phyloP scores from a whole-genome alignment of 2,329 filamentous ascomycete species.

The Sordariomycetes sp. region DNA sequence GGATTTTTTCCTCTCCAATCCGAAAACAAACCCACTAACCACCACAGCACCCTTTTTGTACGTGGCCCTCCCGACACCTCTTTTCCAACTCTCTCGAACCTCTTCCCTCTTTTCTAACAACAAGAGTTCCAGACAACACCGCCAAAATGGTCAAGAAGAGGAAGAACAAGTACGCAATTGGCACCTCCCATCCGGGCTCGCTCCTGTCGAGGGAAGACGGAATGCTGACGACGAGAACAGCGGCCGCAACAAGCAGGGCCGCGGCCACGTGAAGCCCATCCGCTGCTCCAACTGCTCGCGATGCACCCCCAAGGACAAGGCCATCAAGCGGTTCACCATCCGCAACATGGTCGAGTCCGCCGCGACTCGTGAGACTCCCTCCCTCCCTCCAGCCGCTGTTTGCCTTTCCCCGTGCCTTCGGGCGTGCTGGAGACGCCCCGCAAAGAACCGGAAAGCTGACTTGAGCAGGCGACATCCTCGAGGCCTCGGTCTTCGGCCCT shows the following conservation, averaged over 20 bases:
- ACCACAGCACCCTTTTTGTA: constrained; percentile 5
- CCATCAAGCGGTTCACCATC: constrained; percentile 99
- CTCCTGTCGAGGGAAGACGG: background rate
- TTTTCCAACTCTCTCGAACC: background rate
- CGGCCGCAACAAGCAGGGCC: constrained; percentile 99
- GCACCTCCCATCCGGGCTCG: background rate
- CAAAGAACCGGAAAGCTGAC: background rate
- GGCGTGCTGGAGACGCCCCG: background rate
- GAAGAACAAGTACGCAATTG: constrained; percentile 51
- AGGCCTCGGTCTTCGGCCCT: constrained; percentile 87
- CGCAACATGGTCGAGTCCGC: constrained; percentile 99
- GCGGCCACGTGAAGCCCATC: constrained; percentile 99
- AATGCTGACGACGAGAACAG: constrained; percentile 29
- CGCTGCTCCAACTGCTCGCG: constrained; percentile 64
- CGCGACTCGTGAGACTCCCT: constrained; percentile 78
- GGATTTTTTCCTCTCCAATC: background rate
- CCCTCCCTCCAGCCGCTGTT: background rate
- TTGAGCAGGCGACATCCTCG: constrained; percentile 93
- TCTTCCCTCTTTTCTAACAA: constrained; percentile 16
- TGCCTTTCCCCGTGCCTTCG: background rate
- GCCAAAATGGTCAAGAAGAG: constrained; percentile 64
- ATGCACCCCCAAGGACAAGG: constrained; percentile 99
- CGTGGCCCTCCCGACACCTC: background rate
- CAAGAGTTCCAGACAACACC: constrained; percentile 31
- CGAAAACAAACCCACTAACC: constrained; percentile 11